These are phyloP conservation scores for Calocybe cyanea DNA, from an alignment of 768 basidiomycete species.

Conservation along the genomic window DNA sequence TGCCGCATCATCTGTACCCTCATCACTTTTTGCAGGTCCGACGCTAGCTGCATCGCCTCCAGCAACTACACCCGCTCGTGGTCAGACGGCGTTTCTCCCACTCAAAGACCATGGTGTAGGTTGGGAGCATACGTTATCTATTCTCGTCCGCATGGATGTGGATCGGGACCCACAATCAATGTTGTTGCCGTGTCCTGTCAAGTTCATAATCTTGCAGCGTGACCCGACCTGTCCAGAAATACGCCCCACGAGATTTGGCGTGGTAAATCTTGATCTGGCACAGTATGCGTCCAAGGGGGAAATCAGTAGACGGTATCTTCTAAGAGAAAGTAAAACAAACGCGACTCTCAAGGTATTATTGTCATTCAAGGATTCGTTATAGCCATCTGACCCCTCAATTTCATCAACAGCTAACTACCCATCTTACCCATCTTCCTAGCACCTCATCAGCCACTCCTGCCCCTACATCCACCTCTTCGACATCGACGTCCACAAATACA, in stretches of 20 bases:
- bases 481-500: conserved; percentile 10
- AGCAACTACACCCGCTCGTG: conserved; percentile 41
- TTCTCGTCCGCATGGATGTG: conserved; percentile 57
- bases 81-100: conserved; percentile 55
- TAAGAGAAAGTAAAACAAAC: conserved; percentile 74
- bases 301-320: conserved; percentile 61
- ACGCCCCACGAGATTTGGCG: conserved; percentile 47
- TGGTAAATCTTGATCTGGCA: conserved; percentile 66
- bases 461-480: background rate
- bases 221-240: conserved; percentile 46
- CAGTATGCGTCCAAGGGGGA: conserved; percentile 63
- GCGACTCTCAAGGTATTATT: conserved; percentile 64
- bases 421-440: conserved; percentile 29
- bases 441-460: conserved; percentile 5
- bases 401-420: conserved; percentile 52
- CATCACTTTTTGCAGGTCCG: conserved; percentile 2
- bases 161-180: conserved; percentile 43
- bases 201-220: conserved; percentile 63
- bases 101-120: conserved; percentile 62
- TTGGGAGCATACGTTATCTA: conserved; percentile 58
- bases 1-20: conserved; percentile 7
- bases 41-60: conserved; percentile 6
- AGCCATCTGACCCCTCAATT: background rate
- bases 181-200: conserved; percentile 58
- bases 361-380: background rate